Conservation (phyloP, 2,329 filamentous ascomycete genomes). For the Xylaria sp. region DNA sequence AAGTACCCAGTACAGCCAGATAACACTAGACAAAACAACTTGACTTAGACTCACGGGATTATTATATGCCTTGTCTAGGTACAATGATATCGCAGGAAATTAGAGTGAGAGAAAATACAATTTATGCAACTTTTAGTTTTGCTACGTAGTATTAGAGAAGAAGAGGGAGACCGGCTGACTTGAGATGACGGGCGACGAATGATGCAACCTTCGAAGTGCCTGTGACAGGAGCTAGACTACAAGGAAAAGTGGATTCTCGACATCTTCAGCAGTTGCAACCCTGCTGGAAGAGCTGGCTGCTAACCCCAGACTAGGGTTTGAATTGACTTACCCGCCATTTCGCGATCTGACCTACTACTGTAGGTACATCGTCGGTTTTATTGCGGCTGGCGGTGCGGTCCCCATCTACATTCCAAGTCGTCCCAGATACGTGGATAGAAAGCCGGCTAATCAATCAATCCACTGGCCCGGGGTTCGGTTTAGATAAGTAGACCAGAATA, state of each 20-base stretch:
- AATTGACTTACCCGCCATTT: not conserved
- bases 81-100: not conserved
- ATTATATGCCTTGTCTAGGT: not conserved
- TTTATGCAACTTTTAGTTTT: not conserved
- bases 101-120: not conserved
- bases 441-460: not conserved
- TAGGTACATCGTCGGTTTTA: not conserved
- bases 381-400: no score
- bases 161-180: no score
- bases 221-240: not conserved
- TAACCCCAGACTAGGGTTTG: not conserved
- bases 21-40: not conserved
- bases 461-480: slow-evolving; percentile 26
- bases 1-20: not conserved
- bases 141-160: no score
- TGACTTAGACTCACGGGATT: not conserved
- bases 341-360: no score
- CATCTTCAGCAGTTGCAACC: not conserved
- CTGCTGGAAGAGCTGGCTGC: not conserved
- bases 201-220: not conserved
- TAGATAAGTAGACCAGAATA: not conserved
- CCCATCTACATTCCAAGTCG: no score
- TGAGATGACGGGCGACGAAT: not conserved
- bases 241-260: not conserved
- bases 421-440: not conserved